A percentile compares a stretch with the other conserved stretches of the same genome.
These are phyloP conservation scores for Chrysanthemum seticuspe DNA, from an alignment of 129 eudicot species.

Conservation along the genomic window DNA sequence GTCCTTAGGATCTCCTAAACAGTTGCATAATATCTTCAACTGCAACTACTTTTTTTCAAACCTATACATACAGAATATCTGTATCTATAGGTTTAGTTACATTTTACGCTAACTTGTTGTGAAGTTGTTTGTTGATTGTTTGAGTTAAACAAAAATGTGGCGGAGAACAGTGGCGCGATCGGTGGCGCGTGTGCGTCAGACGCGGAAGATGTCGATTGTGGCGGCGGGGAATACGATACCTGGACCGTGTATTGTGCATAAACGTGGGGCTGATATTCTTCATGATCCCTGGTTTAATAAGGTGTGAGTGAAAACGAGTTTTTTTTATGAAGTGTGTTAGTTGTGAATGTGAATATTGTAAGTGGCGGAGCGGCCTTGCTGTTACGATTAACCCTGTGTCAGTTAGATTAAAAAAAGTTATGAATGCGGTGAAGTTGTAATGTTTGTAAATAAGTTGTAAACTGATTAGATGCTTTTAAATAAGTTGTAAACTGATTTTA, in stretches of 20 bases:
- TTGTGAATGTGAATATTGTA: too few relatives aligned
- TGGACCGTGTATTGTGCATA: constrained; percentile 82
- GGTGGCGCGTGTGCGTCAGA: constrained; percentile 56
- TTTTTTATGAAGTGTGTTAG: too few relatives aligned
- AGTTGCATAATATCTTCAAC: constrained; percentile 18
- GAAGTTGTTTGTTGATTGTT: too few relatives aligned
- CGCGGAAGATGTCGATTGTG: constrained; percentile 44
- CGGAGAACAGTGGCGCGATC: constrained; percentile 55
- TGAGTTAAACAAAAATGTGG: constrained; percentile 25
- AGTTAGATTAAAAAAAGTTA: background rate
- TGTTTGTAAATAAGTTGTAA: too few relatives aligned
- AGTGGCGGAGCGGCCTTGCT: too few relatives aligned
- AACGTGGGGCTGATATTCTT: constrained; percentile 96
- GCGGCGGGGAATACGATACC: constrained; percentile 56
- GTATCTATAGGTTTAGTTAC: constrained; percentile 8
- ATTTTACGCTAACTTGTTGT: background rate
- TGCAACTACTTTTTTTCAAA: background rate
- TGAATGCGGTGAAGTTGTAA: background rate
- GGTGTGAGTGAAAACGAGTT: constrained; percentile 35
- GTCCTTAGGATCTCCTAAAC: constrained; percentile 8
- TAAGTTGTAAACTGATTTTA: too few relatives aligned
- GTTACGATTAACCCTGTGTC: too few relatives aligned
- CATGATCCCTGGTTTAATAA: constrained; percentile 99
- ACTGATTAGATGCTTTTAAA: too few relatives aligned
- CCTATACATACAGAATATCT: constrained; percentile 20